Evolutionary conservation across 352 stramenopile genomes (phyloP), one percentile per base, ranked within the genome.

Genomic region (Pythium angustatum): DNA sequence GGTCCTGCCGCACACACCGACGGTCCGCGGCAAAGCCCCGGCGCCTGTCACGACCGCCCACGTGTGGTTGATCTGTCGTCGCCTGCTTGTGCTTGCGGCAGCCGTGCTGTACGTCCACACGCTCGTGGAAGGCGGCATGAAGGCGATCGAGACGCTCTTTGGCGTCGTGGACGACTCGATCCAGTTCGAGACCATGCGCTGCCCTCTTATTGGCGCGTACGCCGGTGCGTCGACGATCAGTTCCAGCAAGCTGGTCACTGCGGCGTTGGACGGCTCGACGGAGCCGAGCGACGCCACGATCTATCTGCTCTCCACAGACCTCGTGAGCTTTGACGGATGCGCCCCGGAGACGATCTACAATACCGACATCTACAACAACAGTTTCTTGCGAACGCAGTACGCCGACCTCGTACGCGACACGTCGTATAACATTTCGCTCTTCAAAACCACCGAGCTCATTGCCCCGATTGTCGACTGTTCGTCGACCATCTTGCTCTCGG

Each of bases 391-490:
- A 34, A 17, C 24, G 0, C 51, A 64, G 3, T 78, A 71, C 38
- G 21, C 40, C 11, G 40, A 58, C 21, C 36, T 81, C 27, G 34
- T 70, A 7, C 47, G 30, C 14, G 47, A 62, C 11, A 45, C 66
- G 17, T 60, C 67, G 19, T 83, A 79, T 58, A 73, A 79, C 36
- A 38, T 79, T 48, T 64, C 72, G 1, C 41, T 71, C 27, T 34
- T 80, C n/a, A 59, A 57, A 21, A 57, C 69, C 0, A 52, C 65
- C 49, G 74, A 84, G 26, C 40, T 87, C 12, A 56, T 87, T 0
- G 48, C 58, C 15, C 78, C 76, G 0, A 44, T 87, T 1, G 71
- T 83, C 19, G 76, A 81, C 50, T 83, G 76, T 63, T 64, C 64
- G 11, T 45, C 21, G 67, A 31, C 30, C 38, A 51, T 55, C 2